Base-by-base conservation (phyloP, 306 rosid genomes). In the Pterocarpus santalinus region DNA sequence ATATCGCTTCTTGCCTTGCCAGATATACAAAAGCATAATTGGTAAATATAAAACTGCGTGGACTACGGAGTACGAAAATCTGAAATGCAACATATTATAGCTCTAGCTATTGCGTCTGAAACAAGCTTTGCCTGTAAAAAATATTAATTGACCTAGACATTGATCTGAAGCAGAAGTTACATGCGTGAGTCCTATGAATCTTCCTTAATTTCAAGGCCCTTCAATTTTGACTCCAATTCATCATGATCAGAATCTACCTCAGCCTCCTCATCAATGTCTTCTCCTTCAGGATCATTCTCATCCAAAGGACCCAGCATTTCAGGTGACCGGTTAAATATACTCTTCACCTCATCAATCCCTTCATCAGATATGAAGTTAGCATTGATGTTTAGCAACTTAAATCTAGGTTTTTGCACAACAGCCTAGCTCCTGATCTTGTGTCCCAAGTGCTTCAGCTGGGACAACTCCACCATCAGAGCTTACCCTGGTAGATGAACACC, bases 401-500 rank as follows among this genome's bases (percentile, higher is more conserved):
- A 91, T 74, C 94, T 92, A 35, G 92, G 88, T 69, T 92, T 94
- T 64, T 83, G 90, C 63, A 84, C 82, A 76, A 92, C 88, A 58
- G 86, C 89, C 86, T 88, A 52, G 98, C 98, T 62, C 98, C 98
- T 35, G 88, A 87, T 86, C 97, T 88, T 79, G 94, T 82, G 81
- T 82, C 63, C 94, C 90, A 10, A 92, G 91, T 38, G 98, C 95
- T 86, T 89, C 90, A 72, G 92, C 88, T 6, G 92, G 80, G 63
- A 91, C 88, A 85, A 92, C 84, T 61, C 98, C 98, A 49, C 97
- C 98, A 47, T 89, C 98, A 68, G 94, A 77, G 68, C 85, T 90
- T 65, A 92, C 94, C 88, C 98, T 89, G 41, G 98, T 94, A 57
- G 98, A 94, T 10, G 98, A 94, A 78, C 98, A 92, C 32, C 92